phyloP scores from a whole-genome alignment of 768 basidiomycete genomes.

The Candolleomyces eurysporus region DNA sequence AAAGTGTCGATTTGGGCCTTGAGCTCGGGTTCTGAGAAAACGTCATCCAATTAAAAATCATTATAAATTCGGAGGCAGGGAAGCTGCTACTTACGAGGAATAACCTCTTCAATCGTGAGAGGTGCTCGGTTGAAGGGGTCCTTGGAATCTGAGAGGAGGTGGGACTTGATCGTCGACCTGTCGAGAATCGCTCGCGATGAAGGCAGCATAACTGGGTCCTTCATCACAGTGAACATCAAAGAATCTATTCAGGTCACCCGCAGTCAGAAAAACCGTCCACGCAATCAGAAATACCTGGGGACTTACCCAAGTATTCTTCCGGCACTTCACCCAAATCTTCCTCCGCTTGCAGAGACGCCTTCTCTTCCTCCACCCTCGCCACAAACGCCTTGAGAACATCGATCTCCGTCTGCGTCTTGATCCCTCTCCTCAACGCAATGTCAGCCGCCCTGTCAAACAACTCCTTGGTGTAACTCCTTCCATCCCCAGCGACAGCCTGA shows the following conservation, averaged over 20 bases:
- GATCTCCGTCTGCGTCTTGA: conserved; percentile 82
- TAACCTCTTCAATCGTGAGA: conserved; percentile 73
- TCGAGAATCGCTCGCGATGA: conserved; percentile 80
- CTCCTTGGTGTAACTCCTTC: conserved; percentile 82
- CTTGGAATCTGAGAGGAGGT: conserved; percentile 84
- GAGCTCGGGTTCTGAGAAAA: conserved; percentile 56
- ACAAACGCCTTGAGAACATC: conserved; percentile 68
- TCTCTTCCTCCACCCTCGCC: conserved; percentile 79
- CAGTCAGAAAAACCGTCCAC: conserved; percentile 1
- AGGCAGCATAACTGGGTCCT: conserved; percentile 89
- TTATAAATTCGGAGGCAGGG: neutral
- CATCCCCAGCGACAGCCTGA: conserved; percentile 86
- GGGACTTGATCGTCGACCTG: conserved; percentile 91
- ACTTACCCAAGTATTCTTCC: conserved; percentile 89
- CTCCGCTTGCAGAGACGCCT: conserved; percentile 78
- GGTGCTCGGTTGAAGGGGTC: conserved; percentile 97
- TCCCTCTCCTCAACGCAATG: conserved; percentile 54
- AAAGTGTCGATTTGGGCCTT: conserved; percentile 75
- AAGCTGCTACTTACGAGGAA: conserved; percentile 53
- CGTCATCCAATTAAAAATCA: conserved; percentile 1
- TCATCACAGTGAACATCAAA: conserved; percentile 90
- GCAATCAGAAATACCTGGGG: neutral
- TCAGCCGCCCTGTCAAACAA: conserved; percentile 78
- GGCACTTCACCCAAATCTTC: conserved; percentile 92
- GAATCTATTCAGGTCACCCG: neutral